Conservation (phyloP, 208 protist species). For the Crithidia expoeki region DNA sequence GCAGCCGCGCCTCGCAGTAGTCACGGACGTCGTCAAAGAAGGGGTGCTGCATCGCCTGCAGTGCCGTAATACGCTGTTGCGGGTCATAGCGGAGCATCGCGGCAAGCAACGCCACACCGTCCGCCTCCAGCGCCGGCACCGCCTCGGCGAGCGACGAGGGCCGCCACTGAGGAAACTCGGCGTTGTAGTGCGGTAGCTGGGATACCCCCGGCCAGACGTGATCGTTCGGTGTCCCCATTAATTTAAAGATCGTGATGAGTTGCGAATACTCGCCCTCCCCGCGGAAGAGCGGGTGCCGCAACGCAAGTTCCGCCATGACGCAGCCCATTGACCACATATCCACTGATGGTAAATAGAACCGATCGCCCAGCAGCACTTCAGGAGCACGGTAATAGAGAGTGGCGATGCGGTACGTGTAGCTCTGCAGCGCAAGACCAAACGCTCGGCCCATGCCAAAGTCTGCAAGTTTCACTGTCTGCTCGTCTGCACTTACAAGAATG, state of each 20-base stretch:
- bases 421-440: conserved; percentile 84
- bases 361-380: conserved; percentile 92
- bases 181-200: conserved; percentile 72
- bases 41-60: conserved; percentile 72
- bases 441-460: conserved; percentile 92
- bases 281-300: conserved; percentile 75
- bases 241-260: conserved; percentile 89
- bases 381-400: conserved; percentile 96
- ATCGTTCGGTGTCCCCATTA: conserved; percentile 95
- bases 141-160: conserved; percentile 37
- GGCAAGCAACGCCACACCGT: conserved; percentile 67
- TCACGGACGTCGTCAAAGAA: conserved; percentile 87
- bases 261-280: conserved; percentile 91
- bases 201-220: conserved; percentile 73
- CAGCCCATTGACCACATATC: conserved; percentile 95
- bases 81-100: conserved; percentile 75
- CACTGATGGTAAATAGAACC: conserved; percentile 86
- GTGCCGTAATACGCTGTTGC: conserved; percentile 67
- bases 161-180: conserved; percentile 63
- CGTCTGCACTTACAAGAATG: conserved; percentile 79
- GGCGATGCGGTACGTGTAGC: conserved; percentile 91
- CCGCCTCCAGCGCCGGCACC: conserved; percentile 63
- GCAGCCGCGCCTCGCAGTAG: conserved; percentile 38
- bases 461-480: conserved; percentile 84
- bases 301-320: conserved; percentile 95